Evolutionary conservation across 148 eudicot species (phyloP), one percentile per base, ranked within the genome.

Genomic region (Persicaria tinctoria): DNA sequence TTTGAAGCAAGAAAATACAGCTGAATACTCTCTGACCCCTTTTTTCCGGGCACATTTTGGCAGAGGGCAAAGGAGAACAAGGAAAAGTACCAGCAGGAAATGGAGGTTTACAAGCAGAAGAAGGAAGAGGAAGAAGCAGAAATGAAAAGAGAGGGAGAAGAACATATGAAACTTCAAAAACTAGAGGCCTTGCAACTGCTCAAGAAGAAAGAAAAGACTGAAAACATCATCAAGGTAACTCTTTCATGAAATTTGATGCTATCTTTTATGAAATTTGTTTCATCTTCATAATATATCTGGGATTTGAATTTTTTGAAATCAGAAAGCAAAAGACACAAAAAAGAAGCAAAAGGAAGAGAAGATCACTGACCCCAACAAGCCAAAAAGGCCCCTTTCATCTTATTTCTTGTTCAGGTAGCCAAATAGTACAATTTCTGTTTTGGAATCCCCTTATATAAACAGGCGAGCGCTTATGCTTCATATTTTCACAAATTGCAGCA

Each of bases 181-280:
- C 96, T 83, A 55, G 97, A 91, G 84, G 98, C 97, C 60, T 72
- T 94, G 72, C 97, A 88, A 55, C 76, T 94, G 82, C 96, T 94
- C 20, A 94, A 87, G 77, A 94, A 94, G 91, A 94, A 94, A 72
- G 97, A 94, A 78, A 91, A 90, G 83, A 84, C 93, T 70, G 93
- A 88, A 23, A 85, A 83, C 79, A 79, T 94, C 41, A 94, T 94
- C 10, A 94, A 93, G 98, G 98, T 93, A n/a, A 16, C 20, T 46
- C 46, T 63, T 23, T 27, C 45, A 9, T 2, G 46, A 63, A 63
- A 4, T 38, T 32, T 1, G 69, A 63, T 63, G 69, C 11, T 32
- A 32, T 46, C 46, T 63, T 23, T 10, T 16, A 9, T 2, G 46
- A 63, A 63, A 4, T 38, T 32, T 1, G 69, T 27, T 63, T 45